Evolutionary conservation across 352 stramenopile species (phyloP), one percentile per base, ranked within the genome.

Genomic region (Phytophthora macrochlamydospora): DNA sequence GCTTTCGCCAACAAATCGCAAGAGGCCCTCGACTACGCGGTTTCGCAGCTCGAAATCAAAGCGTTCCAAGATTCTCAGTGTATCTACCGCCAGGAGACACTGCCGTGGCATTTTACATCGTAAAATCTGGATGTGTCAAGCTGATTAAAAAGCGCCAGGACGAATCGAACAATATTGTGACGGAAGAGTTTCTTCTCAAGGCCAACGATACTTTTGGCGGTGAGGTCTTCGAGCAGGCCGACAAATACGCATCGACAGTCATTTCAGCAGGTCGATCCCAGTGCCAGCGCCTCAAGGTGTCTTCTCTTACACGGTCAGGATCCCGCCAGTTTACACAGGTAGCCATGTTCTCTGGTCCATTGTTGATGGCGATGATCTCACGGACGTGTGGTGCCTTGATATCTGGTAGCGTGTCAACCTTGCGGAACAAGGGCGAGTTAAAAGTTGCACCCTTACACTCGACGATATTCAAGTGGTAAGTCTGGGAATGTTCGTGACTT

Each of bases 31-130:
- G 83, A 92, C n/a, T 75, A 83, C 30, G 65, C 89, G n/a, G 78
- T 90, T 30, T 89, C 79, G 9, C 79, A 90, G 57, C 76, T 93
- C 2, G 85, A 93, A 54, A 92, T 92, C 65, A 89, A 90, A 67
- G 81, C 83, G 18, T 92, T 89, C 62, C 76, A 88, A 32, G 78
- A 91, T 56, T 71, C 72, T 1, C 78, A 91, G 51, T 89, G 81
- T 46, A 87, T 93, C 35, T 75, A 44, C 71, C 71, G 7, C 73
- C 86, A 45, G 79, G 76, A 3, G 80, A 90, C 56, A 68, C 69
- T 4, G 85, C 83, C 2, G 62, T 73, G 7, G 78, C 82, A 24
- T 90, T 92, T 71, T 93, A 85, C 56, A 93, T 93, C 48, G 83
- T 93, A 51, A 90, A 91, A 46, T 88, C 78, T 0, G 85, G 85